A percentile compares a stretch with the other conserved stretches of the same genome.
phyloP scores from a whole-genome alignment of 768 basidiomycete genomes.

The Tulasnella sp. region DNA sequence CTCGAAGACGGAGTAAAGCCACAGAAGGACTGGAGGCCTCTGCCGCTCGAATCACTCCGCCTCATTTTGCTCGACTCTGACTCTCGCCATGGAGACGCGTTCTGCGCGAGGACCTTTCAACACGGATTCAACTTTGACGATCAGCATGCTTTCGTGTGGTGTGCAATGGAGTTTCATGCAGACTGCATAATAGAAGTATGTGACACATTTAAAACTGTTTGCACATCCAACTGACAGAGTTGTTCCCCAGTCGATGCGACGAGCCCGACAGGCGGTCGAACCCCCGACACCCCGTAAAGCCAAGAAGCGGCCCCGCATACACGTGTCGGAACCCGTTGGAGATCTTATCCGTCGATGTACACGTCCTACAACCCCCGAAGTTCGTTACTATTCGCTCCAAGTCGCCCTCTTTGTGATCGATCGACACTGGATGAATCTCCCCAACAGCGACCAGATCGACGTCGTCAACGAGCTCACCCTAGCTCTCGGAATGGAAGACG shows the following conservation, averaged over 20 bases:
- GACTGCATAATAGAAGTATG: constrained; percentile 60
- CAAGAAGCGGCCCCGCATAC: constrained; percentile 25
- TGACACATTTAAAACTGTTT: not conserved
- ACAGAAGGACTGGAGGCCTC: not conserved
- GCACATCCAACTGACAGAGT: not conserved
- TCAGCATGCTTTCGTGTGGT: constrained; percentile 66
- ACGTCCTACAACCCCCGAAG: not conserved
- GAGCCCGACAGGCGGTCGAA: constrained; percentile 21
- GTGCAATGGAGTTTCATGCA: constrained; percentile 64
- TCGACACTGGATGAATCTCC: constrained; percentile 58
- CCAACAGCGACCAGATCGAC: constrained; percentile 43
- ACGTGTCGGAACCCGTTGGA: not conserved
- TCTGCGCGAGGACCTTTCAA: constrained; percentile 53
- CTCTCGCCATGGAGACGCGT: constrained; percentile 27
- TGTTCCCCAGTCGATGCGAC: constrained; percentile 27
- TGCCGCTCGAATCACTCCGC: not conserved
- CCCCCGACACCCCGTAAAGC: constrained; percentile 12
- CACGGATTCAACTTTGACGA: constrained; percentile 62
- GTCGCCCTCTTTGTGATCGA: constrained; percentile 76
- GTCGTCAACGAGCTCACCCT: constrained; percentile 46
- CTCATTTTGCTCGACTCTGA: not conserved
- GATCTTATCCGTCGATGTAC: constrained; percentile 1
- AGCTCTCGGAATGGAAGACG: constrained; percentile 53
- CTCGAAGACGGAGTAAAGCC: constrained; percentile 13
- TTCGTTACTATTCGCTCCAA: constrained; percentile 44